phyloP scores from a whole-genome alignment of 148 eudicot genomes.

The Camellia granthamiana region DNA sequence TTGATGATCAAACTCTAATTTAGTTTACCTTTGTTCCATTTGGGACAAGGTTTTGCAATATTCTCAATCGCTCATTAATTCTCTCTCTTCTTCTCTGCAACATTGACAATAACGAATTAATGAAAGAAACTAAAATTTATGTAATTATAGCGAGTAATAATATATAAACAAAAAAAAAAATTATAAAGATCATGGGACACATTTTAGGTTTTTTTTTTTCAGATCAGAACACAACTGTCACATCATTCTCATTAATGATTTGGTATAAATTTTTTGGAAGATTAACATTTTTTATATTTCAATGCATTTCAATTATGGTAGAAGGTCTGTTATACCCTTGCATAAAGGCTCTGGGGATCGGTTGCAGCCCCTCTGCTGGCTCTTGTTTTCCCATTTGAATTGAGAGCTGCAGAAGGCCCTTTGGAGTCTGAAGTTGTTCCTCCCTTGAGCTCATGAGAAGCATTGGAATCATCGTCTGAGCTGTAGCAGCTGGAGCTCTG shows the following conservation, averaged over 20 bases:
- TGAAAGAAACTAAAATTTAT: too few species aligned
- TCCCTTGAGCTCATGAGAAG: constrained; percentile 26
- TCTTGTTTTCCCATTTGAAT: constrained; percentile 41
- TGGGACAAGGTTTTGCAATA: constrained; percentile 58
- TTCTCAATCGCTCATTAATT: constrained; percentile 54
- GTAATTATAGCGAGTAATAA: neutral
- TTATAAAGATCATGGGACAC: neutral
- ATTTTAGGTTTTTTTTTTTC: too few species aligned
- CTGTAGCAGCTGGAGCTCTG: constrained; percentile 25
- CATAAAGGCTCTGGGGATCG: constrained; percentile 65
- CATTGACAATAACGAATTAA: neutral
- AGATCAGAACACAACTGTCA: too few species aligned
- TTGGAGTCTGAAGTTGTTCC: constrained; percentile 21
- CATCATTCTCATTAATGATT: too few species aligned
- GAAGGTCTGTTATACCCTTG: constrained; percentile 34
- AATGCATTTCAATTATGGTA: neutral
- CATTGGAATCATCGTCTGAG: constrained; percentile 45
- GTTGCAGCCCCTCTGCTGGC: constrained; percentile 56
- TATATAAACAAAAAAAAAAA: neutral
- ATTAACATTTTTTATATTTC: too few species aligned
- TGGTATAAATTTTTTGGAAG: too few species aligned
- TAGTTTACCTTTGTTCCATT: constrained; percentile 58
- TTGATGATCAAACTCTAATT: neutral
- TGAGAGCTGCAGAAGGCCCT: constrained; percentile 4
- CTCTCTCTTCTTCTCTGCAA: constrained; percentile 58